phyloP scores from a whole-genome alignment of 2,329 filamentous ascomycete genomes.

The Fusarium nurragi region DNA sequence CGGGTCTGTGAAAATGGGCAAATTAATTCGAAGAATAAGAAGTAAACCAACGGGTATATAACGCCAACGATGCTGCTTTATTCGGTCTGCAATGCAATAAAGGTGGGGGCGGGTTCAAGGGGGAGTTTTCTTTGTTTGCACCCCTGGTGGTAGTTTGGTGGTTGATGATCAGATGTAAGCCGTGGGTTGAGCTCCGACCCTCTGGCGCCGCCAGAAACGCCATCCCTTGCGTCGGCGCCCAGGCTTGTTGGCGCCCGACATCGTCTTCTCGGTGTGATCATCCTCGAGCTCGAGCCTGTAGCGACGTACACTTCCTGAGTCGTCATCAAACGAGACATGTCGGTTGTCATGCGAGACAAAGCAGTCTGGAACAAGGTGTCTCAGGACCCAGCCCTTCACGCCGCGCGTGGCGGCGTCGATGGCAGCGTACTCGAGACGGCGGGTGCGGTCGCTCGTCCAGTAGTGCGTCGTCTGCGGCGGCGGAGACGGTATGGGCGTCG shows the following conservation, averaged over 20 bases:
- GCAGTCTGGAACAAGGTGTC: constrained; percentile 68
- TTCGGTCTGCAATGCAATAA: constrained; percentile 39
- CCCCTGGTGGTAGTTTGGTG: constrained; percentile 1
- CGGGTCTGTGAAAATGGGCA: constrained; percentile 24
- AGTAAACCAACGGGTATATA: constrained; percentile 49
- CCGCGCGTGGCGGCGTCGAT: constrained; percentile 71
- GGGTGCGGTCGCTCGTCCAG: constrained; percentile 72
- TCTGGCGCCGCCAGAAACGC: constrained; percentile 45
- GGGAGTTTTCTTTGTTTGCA: constrained; percentile 2
- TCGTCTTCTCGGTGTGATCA: constrained; percentile 47
- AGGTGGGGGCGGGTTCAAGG: not conserved
- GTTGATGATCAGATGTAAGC: constrained; percentile 20
- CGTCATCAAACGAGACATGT: constrained; percentile 67
- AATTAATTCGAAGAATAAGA: constrained; percentile 19
- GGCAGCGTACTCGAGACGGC: constrained; percentile 71
- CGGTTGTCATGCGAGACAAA: constrained; percentile 62
- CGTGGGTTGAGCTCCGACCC: constrained; percentile 31
- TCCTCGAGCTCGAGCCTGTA: constrained; percentile 68
- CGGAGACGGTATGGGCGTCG: constrained; percentile 48
- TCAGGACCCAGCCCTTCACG: constrained; percentile 68
- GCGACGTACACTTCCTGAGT: constrained; percentile 69
- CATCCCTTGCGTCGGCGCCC: constrained; percentile 42
- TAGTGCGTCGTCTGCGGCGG: constrained; percentile 71
- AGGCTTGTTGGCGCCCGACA: not conserved
- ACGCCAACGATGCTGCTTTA: constrained; percentile 49